Evolutionary conservation across 2,329 filamentous ascomycete species (phyloP), one percentile per base, ranked within the genome.

Genomic region (Cladophialophora chaetospira): DNA sequence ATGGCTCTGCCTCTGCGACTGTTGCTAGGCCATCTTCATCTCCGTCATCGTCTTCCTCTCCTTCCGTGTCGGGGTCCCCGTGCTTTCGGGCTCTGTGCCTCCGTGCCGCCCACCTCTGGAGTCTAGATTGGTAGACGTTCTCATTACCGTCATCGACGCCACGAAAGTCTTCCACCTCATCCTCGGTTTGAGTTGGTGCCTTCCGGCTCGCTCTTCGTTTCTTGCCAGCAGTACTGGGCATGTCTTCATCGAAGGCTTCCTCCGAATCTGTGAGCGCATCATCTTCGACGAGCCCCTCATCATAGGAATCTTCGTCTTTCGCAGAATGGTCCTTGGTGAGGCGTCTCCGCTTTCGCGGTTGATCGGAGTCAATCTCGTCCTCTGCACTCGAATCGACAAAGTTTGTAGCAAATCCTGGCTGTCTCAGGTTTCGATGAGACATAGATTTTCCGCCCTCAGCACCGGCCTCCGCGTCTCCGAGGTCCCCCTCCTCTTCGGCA

Each of bases 61-160:
- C 67, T 1, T 68, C 68, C 5, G 71, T 67, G 2, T 69, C 67
- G 53, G 63, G 63, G 21, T 60, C 28, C 48, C 66, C 66, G 51
- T 64, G 67, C 63, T 71, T 74, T 56, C 88, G 78, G 45, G 87
- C 87, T 54, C 77, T 77, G 58, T 82, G 80, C 66, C 88, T 79
- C 61, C 82, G 77, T 44, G 79, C 75, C 1, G 88, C 81, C 94
- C 94, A 99, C 53, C 83, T 83, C 19, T 83, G 80, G 3, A 99
- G 71, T 38, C 94, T 84, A 42, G 77, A 77, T 66, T 90, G 88
- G 69, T 95, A 99, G 17, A 91, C 79, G 0, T 79, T 75, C 70
- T 97, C 92, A 58, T 96, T 88, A 0, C 94, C 95, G 70, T 99
- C 94, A 67, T 99, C 94, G 17, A 97, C 73, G 2, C 82, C 82